phyloP scores from a whole-genome alignment of 768 basidiomycete genomes.

The Termitomyces sp. region DNA sequence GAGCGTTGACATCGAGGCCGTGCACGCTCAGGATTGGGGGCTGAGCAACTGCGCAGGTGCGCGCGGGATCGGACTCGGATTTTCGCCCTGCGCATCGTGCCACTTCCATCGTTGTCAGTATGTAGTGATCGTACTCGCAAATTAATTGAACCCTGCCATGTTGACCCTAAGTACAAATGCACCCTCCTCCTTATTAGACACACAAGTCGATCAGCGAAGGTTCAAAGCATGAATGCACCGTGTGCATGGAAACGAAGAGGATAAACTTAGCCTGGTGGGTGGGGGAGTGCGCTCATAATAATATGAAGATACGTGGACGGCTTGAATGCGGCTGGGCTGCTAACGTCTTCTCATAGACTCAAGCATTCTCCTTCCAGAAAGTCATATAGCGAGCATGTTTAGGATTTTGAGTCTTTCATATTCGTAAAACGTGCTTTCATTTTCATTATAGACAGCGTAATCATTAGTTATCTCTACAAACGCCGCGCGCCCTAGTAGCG shows the following conservation, averaged over 20 bases:
- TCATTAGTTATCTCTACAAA: conserved; percentile 6
- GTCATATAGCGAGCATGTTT: background rate
- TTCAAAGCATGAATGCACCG: background rate
- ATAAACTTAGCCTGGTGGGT: background rate
- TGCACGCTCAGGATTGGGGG: background rate
- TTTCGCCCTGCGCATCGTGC: no score
- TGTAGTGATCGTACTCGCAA: background rate
- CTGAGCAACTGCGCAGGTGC: background rate
- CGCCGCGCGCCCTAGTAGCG: conserved; percentile 2
- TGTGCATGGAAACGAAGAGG: conserved; percentile 1
- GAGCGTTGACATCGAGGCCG: no score
- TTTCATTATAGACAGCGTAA: conserved; percentile 10
- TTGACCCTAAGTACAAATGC: background rate
- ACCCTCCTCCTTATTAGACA: background rate
- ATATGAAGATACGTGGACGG: background rate
- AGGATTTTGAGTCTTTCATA: background rate
- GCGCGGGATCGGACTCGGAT: background rate
- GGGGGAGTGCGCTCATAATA: background rate
- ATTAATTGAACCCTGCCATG: background rate
- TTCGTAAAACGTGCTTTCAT: background rate
- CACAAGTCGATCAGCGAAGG: background rate
- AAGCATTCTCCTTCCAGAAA: background rate
- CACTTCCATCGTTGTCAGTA: background rate
- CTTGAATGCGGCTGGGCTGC: background rate
- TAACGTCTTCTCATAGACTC: background rate